phyloP scores from a whole-genome alignment of 441 rosid species.

The Euphorbia corollata region DNA sequence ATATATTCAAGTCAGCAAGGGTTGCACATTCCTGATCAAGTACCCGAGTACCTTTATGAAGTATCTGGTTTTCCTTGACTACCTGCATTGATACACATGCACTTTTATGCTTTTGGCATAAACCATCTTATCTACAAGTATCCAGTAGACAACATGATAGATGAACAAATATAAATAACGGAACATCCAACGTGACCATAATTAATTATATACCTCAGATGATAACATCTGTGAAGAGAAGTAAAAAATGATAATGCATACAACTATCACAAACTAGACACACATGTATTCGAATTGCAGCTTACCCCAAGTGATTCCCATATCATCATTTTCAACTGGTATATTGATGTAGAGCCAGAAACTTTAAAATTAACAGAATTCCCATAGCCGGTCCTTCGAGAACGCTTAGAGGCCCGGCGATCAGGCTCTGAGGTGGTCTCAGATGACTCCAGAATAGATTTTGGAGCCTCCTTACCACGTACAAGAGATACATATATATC shows the following conservation, averaged over 20 bases:
- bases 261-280: conserved; percentile 11
- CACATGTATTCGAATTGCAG: conserved; percentile 4
- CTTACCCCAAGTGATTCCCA: conserved; percentile 99
- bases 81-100: conserved; percentile 42
- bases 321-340: conserved; percentile 97
- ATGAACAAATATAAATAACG: neutral
- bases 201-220: neutral
- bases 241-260: neutral
- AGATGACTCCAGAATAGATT: conserved; percentile 73
- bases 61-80: conserved; percentile 90
- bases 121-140: conserved; percentile 13
- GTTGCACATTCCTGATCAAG: conserved; percentile 87
- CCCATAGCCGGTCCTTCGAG: conserved; percentile 73
- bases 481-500: conserved; percentile 70
- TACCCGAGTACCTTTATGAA: conserved; percentile 71
- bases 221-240: neutral
- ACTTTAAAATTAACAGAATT: conserved; percentile 68
- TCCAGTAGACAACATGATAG: neutral
- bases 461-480: conserved; percentile 94
- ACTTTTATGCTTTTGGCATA: neutral
- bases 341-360: conserved; percentile 80
- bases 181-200: conserved; percentile 1
- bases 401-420: conserved; percentile 78
- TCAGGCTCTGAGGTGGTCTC: conserved; percentile 60
- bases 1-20: conserved; percentile 92